Conservation (phyloP, 345 rosid species). For the Lepidium sativum region DNA sequence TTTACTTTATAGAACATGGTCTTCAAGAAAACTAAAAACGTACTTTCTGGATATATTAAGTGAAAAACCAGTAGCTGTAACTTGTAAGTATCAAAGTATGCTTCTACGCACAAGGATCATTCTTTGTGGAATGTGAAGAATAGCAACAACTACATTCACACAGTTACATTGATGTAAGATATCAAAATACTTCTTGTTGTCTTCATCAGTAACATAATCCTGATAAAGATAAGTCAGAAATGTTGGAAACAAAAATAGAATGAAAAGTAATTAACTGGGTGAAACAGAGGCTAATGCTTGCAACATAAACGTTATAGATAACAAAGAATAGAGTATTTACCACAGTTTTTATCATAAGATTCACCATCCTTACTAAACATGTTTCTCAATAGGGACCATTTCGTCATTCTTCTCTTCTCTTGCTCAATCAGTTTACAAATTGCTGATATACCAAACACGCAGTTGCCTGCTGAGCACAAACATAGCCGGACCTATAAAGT, state of each 20-base stretch:
- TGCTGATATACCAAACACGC: neutral
- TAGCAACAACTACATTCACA: neutral
- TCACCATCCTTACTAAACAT: neutral
- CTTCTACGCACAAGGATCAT: neutral
- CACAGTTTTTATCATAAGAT: neutral
- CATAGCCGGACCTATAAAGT: constrained; percentile 2
- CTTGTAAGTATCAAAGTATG: no score
- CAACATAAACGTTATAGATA: neutral
- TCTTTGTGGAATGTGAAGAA: neutral
- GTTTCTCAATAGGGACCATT: neutral
- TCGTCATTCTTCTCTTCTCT: neutral
- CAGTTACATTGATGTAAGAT: neutral
- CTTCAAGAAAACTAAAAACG: neutral
- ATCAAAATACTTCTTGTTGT: neutral
- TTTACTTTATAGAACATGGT: neutral
- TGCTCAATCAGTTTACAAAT: neutral
- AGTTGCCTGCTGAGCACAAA: neutral
- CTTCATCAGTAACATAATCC: neutral
- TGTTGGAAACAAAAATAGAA: neutral
- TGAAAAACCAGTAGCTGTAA: neutral
- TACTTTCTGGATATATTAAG: neutral
- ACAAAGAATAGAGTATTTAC: neutral
- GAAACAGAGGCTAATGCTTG: no score
- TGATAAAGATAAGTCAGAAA: neutral
- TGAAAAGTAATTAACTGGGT: neutral